These are phyloP conservation scores for Rhodotorula sp. DNA, from an alignment of 1,284 basidiomycete species.

Conservation along the genomic window DNA sequence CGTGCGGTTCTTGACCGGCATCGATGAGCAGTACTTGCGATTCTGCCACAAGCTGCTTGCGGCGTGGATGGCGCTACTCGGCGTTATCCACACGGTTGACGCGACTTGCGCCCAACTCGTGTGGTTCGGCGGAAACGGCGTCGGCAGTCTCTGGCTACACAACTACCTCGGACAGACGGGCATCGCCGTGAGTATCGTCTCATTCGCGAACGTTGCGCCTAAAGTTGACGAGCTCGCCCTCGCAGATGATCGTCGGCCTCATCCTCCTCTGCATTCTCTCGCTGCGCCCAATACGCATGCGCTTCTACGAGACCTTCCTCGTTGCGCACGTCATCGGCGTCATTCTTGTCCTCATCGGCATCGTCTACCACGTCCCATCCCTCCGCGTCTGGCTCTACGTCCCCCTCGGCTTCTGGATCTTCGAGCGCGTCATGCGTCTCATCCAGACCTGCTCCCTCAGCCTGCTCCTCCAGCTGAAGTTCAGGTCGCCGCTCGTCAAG, in stretches of 20 bases:
- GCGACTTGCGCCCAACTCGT: conserved; percentile 23
- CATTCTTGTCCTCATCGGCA: conserved; percentile 26
- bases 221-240: background rate
- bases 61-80: conserved; percentile 21
- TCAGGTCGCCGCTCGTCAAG: conserved; percentile 28
- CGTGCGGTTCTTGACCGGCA: conserved; percentile 35
- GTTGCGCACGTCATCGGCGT: conserved; percentile 31
- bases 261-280: conserved; percentile 26
- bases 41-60: conserved; percentile 32
- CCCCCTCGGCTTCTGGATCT: conserved; percentile 34
- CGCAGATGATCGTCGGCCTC: conserved; percentile 29
- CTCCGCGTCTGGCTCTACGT: conserved; percentile 30
- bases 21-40: conserved; percentile 31
- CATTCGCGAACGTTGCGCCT: fast-evolving
- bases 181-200: conserved; percentile 14
- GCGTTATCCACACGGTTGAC: conserved; percentile 34
- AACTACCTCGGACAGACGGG: conserved; percentile 34
- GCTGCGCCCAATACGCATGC: conserved; percentile 21
- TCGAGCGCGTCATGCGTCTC: conserved; percentile 25
- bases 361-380: conserved; percentile 32
- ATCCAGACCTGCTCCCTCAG: conserved; percentile 28
- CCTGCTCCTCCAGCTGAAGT: conserved; percentile 11
- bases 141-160: conserved; percentile 21
- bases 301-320: conserved; percentile 38
- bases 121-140: conserved; percentile 25